A percentile compares a stretch with the other conserved stretches of the same genome.
These are phyloP conservation scores for Pulicaria dysenterica DNA, from an alignment of 129 eudicot species.

Conservation along the genomic window DNA sequence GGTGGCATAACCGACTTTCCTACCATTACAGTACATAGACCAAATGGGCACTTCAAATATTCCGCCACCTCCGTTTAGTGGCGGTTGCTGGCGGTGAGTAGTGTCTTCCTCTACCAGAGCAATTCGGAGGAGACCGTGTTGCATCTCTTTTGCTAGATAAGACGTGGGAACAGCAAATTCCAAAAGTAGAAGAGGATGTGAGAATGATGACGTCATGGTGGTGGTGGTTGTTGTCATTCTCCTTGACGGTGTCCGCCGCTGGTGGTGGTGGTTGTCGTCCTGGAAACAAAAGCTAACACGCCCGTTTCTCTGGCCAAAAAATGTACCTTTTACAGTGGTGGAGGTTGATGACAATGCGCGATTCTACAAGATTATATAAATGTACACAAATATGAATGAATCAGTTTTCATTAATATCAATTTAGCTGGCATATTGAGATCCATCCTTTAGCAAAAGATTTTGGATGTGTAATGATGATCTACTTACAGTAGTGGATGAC, in stretches of 20 bases:
- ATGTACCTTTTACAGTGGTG: conserved; percentile 41
- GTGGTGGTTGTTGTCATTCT: conserved; percentile 24
- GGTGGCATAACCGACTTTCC: conserved; percentile 46
- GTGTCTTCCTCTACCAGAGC: conserved; percentile 38
- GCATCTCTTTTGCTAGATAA: conserved; percentile 43
- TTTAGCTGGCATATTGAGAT: neutral
- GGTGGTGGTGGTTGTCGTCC: conserved; percentile 37
- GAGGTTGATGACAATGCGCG: conserved; percentile 37
- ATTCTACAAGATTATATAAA: conserved; percentile 20
- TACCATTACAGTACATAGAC: conserved; percentile 44
- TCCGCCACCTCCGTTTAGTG: conserved; percentile 13
- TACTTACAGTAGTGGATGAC: conserved; percentile 20
- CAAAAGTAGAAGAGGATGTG: conserved; percentile 38
- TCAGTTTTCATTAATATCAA: neutral
- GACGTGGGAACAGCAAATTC: conserved; percentile 42
- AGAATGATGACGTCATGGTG: conserved; percentile 25
- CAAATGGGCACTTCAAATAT: conserved; percentile 45
- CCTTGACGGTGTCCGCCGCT: conserved; percentile 36
- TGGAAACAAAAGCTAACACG: conserved; percentile 46
- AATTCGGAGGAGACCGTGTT: conserved; percentile 47
- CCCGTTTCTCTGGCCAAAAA: conserved; percentile 41
- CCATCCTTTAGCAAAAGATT: too few species aligned
- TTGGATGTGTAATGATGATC: too few species aligned
- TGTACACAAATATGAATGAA: neutral
- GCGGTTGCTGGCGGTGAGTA: conserved; percentile 23